Conservation (phyloP, 257 asterid species). For the Fraxinus quadrangulata region DNA sequence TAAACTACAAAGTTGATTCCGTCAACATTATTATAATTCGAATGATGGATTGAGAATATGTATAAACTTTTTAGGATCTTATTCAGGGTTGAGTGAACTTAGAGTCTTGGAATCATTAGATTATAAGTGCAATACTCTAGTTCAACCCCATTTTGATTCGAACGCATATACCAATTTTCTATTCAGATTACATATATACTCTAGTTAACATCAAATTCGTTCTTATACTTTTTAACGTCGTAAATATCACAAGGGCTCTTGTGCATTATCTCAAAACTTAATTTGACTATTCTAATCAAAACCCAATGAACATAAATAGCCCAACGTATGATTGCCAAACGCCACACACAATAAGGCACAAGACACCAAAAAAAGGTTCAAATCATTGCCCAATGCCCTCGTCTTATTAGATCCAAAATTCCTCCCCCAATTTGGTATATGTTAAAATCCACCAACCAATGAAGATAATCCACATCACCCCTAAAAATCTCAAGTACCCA, state of each 20-base stretch:
- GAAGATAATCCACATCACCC: slow-evolving; percentile 54
- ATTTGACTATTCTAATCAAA: slow-evolving; percentile 35
- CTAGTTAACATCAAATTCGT: not conserved
- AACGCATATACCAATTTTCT: not conserved
- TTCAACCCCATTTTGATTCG: not conserved
- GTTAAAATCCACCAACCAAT: slow-evolving; percentile 62
- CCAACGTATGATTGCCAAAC: slow-evolving; percentile 54
- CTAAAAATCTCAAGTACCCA: slow-evolving; percentile 37
- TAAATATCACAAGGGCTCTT: not conserved
- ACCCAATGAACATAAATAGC: slow-evolving; percentile 49
- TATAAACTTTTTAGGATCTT: no score
- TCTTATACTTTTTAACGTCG: not conserved
- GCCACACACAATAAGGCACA: slow-evolving; percentile 62
- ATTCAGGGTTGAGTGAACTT: not conserved
- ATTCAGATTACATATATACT: not conserved
- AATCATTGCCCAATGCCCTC: slow-evolving; percentile 70
- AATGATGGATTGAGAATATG: no score
- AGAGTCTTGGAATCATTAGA: not conserved
- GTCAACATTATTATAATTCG: not conserved
- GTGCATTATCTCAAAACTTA: not conserved
- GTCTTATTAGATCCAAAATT: not conserved
- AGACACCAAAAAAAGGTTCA: slow-evolving; percentile 41
- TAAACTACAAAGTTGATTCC: not conserved
- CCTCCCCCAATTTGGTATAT: slow-evolving; percentile 35
- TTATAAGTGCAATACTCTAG: not conserved